Evolutionary conservation across 2,329 filamentous ascomycete genomes (phyloP).

Genomic region (Karstenula rhodostoma): DNA sequence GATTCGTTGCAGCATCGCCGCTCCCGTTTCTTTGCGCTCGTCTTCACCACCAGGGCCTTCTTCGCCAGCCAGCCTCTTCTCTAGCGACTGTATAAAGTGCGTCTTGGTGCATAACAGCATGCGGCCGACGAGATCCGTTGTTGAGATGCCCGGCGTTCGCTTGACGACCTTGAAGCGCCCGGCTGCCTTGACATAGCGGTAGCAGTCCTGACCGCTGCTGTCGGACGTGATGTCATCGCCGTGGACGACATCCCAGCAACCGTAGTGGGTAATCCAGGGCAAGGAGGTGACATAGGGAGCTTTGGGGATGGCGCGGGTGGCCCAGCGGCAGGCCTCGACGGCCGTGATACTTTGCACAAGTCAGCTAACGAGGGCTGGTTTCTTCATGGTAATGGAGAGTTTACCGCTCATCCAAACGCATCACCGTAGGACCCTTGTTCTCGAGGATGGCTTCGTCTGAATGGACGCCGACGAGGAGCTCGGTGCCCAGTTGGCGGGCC

Average conservation of each 20-base stretch:
- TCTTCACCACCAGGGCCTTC: slow-evolving; percentile 75
- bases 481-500: slow-evolving; percentile 86
- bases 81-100: slow-evolving; percentile 88
- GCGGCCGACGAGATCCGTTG: slow-evolving; percentile 95
- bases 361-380: slow-evolving; percentile 15
- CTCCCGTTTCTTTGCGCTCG: slow-evolving; percentile 70
- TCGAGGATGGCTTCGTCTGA: slow-evolving; percentile 94
- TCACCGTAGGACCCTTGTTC: slow-evolving; percentile 98
- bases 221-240: slow-evolving; percentile 98
- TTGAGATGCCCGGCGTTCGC: slow-evolving; percentile 94
- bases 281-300: slow-evolving; percentile 95
- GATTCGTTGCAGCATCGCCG: slow-evolving; percentile 79
- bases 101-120: slow-evolving; percentile 96
- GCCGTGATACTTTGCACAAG: slow-evolving; percentile 72
- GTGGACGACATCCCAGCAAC: slow-evolving; percentile 94
- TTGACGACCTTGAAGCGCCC: slow-evolving; percentile 96
- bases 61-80: slow-evolving; percentile 70
- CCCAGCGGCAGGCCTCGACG: slow-evolving; percentile 95
- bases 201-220: slow-evolving; percentile 92
- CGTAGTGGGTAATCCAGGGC: slow-evolving; percentile 93
- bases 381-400: slow-evolving; percentile 20
- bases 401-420: slow-evolving; percentile 87
- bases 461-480: slow-evolving; percentile 92
- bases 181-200: slow-evolving; percentile 95
- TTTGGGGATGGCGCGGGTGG: slow-evolving; percentile 80